Conservation (phyloP, 1,284 basidiomycete species). For the Termitomyces sp. region DNA sequence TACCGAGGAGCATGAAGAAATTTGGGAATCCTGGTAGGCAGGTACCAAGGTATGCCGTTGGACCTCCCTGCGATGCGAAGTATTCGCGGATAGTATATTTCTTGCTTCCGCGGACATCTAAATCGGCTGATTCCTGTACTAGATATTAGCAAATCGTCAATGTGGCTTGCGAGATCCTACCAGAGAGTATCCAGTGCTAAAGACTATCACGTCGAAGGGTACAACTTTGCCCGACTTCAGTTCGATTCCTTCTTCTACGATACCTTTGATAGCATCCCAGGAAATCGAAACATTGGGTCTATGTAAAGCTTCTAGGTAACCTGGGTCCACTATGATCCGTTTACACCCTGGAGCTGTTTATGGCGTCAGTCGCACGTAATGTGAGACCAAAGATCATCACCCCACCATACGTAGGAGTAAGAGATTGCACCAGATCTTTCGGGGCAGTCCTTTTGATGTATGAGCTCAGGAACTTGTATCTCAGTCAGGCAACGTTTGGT, state of each 20-base stretch:
- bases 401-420: conserved; percentile 48
- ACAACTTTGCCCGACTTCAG: conserved; percentile 43
- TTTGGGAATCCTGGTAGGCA: conserved; percentile 49
- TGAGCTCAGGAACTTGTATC: conserved; percentile 28
- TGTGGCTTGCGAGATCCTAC: conserved; percentile 24
- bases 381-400: not conserved
- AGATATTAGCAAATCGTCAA: conserved; percentile 5
- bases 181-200: conserved; percentile 44
- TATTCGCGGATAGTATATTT: conserved; percentile 34
- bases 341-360: conserved; percentile 47
- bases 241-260: conserved; percentile 40
- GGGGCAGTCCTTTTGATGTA: conserved; percentile 45
- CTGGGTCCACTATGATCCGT: conserved; percentile 50
- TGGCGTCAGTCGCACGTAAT: not conserved
- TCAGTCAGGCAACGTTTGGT: not conserved
- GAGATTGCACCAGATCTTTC: conserved; percentile 34
- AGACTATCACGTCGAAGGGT: conserved; percentile 46
- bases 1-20: conserved; percentile 41
- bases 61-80: conserved; percentile 38
- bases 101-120: conserved; percentile 34
- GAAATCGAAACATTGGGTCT: conserved; percentile 46
- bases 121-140: conserved; percentile 26
- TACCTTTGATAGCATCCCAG: conserved; percentile 38
- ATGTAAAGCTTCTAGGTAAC: conserved; percentile 45
- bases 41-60: conserved; percentile 43